Base-by-base conservation (phyloP, 2,329 filamentous ascomycete species). In the Ustulina deusta region DNA sequence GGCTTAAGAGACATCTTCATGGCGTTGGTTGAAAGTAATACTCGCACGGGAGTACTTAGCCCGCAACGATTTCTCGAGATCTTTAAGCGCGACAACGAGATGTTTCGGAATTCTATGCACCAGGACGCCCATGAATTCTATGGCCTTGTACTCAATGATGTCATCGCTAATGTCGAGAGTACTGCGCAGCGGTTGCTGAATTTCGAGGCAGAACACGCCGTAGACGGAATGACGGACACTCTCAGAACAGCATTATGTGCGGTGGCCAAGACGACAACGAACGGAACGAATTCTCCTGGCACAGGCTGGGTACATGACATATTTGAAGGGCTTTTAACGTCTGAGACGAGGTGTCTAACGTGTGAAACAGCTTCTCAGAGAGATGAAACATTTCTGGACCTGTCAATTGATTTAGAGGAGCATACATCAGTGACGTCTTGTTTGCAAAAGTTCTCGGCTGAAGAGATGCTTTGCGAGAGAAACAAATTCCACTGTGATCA, bases 401-500 rank as follows among this genome's bases (percentile, higher is more conserved):
- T 99, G 22, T 98, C 96, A 0, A 97, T 99, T 63, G 96, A 99
- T 79, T 83, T 99, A 13, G 94, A 97, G 72, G 91, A 97, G 76
- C 94, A 98, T 78, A 94, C 94, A 0, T 99, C 96, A 0, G 96
- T 99, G 3, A 98, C 96, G 2, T 95, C 96, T 29, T 99, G 96
- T 78, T 82, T 99, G 71, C 89, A 93, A 66, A 97, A 97, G 75
- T 99, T 99, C 76, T 99, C 96, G 0, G 94, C 96, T 52, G 96
- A 98, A 76, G 96, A 99, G 80, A 97, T 98, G 93, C 86, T 99
- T 65, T 98, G 96, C 77, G 96, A 99, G 82, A 88, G 94, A 68
- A 98, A 99, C 83, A 99, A 99, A 78, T 99, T 99, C 73, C 95
- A 99, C 78, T 99, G 96, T 81, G 96, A 99, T 78, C 94, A 94